phyloP scores from a whole-genome alignment of 805 yeast genomes.

The Pichia phayaonensis region DNA sequence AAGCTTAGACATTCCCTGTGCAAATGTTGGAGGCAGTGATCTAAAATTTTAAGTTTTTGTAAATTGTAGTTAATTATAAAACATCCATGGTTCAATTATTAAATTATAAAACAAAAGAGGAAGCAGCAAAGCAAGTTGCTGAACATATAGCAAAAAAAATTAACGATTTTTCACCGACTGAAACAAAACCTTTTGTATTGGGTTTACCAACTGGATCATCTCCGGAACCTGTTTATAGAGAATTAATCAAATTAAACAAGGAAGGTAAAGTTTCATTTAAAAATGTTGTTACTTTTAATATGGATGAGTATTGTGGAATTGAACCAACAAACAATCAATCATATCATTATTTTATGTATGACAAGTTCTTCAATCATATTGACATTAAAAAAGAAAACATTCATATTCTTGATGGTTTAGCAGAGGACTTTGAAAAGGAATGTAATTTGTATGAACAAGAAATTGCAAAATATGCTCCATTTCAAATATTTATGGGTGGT shows the following conservation, averaged over 20 bases:
- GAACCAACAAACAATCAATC: constrained; percentile 41
- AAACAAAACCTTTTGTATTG: constrained; percentile 40
- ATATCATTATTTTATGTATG: constrained; percentile 51
- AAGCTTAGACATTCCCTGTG: neutral
- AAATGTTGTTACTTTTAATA: constrained; percentile 52
- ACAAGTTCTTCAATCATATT: constrained; percentile 47
- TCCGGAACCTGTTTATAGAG: constrained; percentile 47
- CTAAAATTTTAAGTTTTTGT: too few species aligned
- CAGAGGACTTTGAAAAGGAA: constrained; percentile 37
- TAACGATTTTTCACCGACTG: constrained; percentile 37
- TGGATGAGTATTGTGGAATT: constrained; percentile 53
- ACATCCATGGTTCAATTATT: neutral
- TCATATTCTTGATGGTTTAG: constrained; percentile 46
- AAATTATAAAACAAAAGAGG: constrained; percentile 17
- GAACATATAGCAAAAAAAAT: constrained; percentile 37
- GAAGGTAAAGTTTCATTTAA: constrained; percentile 37
- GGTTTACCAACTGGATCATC: constrained; percentile 60
- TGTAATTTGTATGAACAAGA: constrained; percentile 42
- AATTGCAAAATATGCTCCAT: constrained; percentile 40
- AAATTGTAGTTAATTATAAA: neutral
- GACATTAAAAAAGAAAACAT: constrained; percentile 46
- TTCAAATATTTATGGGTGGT: constrained; percentile 50
- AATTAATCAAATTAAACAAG: constrained; percentile 37
- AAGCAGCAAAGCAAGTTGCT: constrained; percentile 40
- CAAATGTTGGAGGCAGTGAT: too few species aligned